These are phyloP conservation scores for Haplosporangium sp. DNA, from an alignment of 371 early-diverging fungal species.

Conservation along the genomic window DNA sequence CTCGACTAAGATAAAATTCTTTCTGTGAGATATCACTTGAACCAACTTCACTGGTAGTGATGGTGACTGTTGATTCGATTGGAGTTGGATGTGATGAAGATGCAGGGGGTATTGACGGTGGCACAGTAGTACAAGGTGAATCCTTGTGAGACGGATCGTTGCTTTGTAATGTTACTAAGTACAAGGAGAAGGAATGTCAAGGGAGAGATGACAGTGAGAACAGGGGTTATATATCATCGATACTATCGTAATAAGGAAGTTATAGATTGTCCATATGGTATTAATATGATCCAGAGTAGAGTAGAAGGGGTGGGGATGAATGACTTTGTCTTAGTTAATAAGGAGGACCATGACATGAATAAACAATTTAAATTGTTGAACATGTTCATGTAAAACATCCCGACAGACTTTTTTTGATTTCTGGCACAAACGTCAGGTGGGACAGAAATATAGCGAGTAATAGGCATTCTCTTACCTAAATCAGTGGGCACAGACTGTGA, in stretches of 20 bases:
- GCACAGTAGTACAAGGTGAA: background rate
- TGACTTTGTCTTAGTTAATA: background rate
- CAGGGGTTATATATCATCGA: background rate
- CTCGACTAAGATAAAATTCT: conserved; percentile 2
- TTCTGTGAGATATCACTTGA: background rate
- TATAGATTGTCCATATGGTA: background rate
- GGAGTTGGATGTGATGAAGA: background rate
- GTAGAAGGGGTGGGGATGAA: background rate
- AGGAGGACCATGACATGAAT: background rate
- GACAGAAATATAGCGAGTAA: background rate
- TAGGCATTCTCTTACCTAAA: background rate
- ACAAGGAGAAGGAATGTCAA: background rate
- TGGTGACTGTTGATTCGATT: conserved; percentile 14
- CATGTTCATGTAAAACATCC: too few species aligned
- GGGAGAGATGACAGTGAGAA: background rate
- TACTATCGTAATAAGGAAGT: background rate
- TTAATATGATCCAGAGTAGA: background rate
- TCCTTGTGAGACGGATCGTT: background rate
- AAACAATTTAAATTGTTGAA: too few species aligned
- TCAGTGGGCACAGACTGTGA: background rate
- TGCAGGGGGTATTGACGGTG: conserved; percentile 2
- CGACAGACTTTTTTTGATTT: background rate
- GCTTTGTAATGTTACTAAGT: background rate
- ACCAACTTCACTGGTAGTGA: conserved; percentile 12
- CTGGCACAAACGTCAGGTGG: background rate